Percentiles rank a stretch among this genome's conserved stretches.
These are phyloP conservation scores for Periconia sp. DNA, from an alignment of 2,329 filamentous ascomycete species.

Conservation along the genomic window DNA sequence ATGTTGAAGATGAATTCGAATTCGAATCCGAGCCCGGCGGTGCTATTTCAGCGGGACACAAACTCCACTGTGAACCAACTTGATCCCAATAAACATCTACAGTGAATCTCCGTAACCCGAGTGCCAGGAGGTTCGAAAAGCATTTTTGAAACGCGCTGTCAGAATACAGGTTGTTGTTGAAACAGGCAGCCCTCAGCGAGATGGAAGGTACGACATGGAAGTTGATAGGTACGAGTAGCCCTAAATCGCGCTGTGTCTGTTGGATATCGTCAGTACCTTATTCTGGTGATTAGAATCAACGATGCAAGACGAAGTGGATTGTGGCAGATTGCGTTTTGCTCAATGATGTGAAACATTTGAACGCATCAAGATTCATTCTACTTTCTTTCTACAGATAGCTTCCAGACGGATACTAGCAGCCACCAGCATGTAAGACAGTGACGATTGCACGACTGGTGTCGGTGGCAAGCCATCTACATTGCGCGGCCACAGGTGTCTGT, in stretches of 20 bases:
- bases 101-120: constrained; percentile 60
- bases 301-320: neutral
- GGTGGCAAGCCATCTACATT: neutral
- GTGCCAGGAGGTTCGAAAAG: constrained; percentile 63
- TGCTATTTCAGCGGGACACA: constrained; percentile 62
- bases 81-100: constrained; percentile 68
- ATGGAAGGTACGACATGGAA: constrained; percentile 61
- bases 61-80: constrained; percentile 55
- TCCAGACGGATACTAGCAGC: too few relatives aligned
- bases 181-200: constrained; percentile 61
- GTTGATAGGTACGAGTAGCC: constrained; percentile 62
- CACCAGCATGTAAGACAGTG: neutral
- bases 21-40: constrained; percentile 11
- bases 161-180: constrained; percentile 56
- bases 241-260: constrained; percentile 65
- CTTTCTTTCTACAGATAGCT: too few relatives aligned
- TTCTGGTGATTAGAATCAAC: neutral
- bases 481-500: neutral
- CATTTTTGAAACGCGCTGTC: constrained; percentile 55
- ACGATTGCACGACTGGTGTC: neutral
- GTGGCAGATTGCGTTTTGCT: too few relatives aligned
- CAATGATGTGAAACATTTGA: too few relatives aligned
- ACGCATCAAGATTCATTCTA: too few relatives aligned
- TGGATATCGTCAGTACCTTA: neutral
- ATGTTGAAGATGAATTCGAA: neutral